Base-by-base conservation (phyloP, 257 asterid species). In the Lycium barbarum region DNA sequence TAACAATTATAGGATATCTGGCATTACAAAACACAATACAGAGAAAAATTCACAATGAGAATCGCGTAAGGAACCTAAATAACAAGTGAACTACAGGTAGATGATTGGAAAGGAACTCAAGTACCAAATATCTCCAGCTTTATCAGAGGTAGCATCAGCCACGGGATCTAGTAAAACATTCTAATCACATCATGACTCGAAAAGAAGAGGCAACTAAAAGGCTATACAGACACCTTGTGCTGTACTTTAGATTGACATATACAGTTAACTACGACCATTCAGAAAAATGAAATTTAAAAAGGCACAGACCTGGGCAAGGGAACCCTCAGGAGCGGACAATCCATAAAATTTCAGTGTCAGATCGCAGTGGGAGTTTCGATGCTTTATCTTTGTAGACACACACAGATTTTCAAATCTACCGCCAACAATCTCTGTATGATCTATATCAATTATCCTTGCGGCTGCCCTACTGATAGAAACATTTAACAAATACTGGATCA, bases 361-460 rank as follows among this genome's bases (percentile, higher is more conserved):
- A 81, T 95, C 99, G 84, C 98, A 97, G 72, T 91, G 92, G 82
- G 92, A 90, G 91, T 94, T 93, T 86, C 95, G 92, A 81, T 93
- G 93, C 90, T 91, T 97, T 78, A 95, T 90, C 91, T 94, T 95
- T 59, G 98, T 94, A 71, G 93, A 91, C 66, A 97, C 90, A 67
- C 93, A 89, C 81, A 97, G 98, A 92, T 95, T 93, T 88, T 95
- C 98, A 86, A 97, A 95, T 93, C 96, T 93, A 87, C 98, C 98
- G 89, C 98, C 94, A 85, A 95, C 91, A 87, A 97, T 92, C 92
- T 97, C 99, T 80, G 90, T 91, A 76, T 91, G 86, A 76, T 90
- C 80, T 81, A 92, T 91, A 90, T 92, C 92, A 84, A 97, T 89
- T 73, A 96, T 94, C 90, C 97, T 90, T 58, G 98, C 98, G 71